Evolutionary conservation across 352 stramenopile species (phyloP), one percentile per base, ranked within the genome.

Genomic region (Globisporangium megalacanthum): DNA sequence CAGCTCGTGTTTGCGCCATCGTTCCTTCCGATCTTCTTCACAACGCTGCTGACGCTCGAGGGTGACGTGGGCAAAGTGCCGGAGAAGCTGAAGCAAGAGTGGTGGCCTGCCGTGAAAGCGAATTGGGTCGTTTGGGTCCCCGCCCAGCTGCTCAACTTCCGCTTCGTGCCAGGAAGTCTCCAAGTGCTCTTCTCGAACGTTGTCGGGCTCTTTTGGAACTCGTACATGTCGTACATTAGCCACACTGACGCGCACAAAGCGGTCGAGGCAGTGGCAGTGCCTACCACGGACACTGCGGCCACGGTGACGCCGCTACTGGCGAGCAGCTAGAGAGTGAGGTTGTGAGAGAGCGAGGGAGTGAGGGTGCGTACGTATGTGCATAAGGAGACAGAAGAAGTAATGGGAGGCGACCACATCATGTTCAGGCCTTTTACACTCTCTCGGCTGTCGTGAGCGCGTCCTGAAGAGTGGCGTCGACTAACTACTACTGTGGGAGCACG

Each of bases 171-270:
- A 1, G 75, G 70, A 5, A 73, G 70, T 14, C 79, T 94, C 42
- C 83, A 92, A 60, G 83, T 94, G 64, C 78, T 94, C 13, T 94
- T 94, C 55, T 72, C 83, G 54, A 94, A 94, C 62, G 72, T 89
- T 49, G 54, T 94, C 22, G 83, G 83, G 19, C 68, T 94, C 45
- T 70, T 90, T 47, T 94, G 83, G 83, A 94, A 94, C 72, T 69
- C 76, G 46, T 94, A 94, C 58, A 61, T 94, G 35, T 93, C 83
- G 48, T 88, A 79, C 53, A 69, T 89, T 51, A 89, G 83, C 62
- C 82, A 93, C 65, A 33, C 49, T 9, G 51, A 59, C n/a, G 35
- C 19, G 4, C 42, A 64, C 15, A 15, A 35, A 9, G 41, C 25
- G 14, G 19, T 42, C 6, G 29, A 51, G 4, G 5, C 46, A 25